phyloP scores from a whole-genome alignment of 148 eudicot species.

The Rhododendron griersonianum region DNA sequence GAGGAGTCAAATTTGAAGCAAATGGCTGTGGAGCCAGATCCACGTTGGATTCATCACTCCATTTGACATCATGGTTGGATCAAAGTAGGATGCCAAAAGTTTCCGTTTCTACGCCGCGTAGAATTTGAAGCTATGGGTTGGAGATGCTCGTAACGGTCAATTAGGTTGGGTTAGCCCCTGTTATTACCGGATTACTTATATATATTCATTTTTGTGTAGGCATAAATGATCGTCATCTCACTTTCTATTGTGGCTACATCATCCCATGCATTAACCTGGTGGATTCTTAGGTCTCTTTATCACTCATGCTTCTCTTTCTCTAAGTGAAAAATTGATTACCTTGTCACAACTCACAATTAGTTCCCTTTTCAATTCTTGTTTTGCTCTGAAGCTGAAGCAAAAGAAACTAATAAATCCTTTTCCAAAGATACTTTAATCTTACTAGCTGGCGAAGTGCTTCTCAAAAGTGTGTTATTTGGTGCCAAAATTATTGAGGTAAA shows the following conservation, averaged over 20 bases:
- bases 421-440: background rate
- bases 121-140: background rate
- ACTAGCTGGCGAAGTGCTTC: background rate
- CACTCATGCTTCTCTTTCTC: background rate
- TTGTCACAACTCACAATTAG: background rate
- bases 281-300: background rate
- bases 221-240: background rate
- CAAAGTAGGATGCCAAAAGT: too few species aligned
- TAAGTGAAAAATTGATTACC: background rate
- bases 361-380: background rate
- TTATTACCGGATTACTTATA: background rate
- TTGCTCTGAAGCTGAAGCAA: background rate
- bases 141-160: background rate
- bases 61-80: background rate
- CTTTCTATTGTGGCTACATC: background rate
- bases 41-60: background rate
- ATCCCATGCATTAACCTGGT: background rate
- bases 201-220: background rate
- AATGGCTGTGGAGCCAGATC: background rate
- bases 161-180: background rate
- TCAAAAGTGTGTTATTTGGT: background rate
- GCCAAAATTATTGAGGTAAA: background rate
- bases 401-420: background rate
- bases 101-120: too few species aligned
- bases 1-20: too few species aligned